A percentile compares a stretch with the other conserved stretches of the same genome.
Conservation (phyloP, 2,329 filamentous ascomycete species). For the Pseudogymnoascus sp. region DNA sequence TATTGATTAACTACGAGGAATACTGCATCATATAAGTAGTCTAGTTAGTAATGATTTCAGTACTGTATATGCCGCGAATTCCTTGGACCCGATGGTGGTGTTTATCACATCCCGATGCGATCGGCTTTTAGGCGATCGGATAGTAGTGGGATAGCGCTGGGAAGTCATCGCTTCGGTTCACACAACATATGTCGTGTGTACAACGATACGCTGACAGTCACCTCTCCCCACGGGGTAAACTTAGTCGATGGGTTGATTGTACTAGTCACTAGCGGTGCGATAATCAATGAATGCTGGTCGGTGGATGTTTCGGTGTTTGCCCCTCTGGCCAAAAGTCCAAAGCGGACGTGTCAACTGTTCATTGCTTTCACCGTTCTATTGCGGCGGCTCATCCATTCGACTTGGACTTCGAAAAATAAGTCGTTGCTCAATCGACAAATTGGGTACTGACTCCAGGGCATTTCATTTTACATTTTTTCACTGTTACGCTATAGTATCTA, state of each 20-base stretch:
- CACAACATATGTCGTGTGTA: background rate
- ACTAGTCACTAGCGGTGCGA: background rate
- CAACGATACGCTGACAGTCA: background rate
- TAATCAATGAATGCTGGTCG: background rate
- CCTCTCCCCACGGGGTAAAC: background rate
- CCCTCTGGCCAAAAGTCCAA: background rate
- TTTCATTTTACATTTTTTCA: background rate
- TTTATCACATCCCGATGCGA: slow-evolving; percentile 1
- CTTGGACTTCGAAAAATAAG: background rate
- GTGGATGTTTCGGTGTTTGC: background rate
- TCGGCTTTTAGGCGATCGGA: slow-evolving; percentile 7
- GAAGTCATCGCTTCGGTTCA: background rate
- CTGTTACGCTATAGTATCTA: background rate
- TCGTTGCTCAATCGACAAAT: background rate
- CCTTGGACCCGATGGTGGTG: background rate
- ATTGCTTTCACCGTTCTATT: no score
- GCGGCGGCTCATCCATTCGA: no score
- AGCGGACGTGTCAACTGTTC: no score
- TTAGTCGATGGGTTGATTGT: background rate
- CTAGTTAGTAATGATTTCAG: background rate
- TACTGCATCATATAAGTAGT: background rate
- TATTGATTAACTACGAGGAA: background rate
- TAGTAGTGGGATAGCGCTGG: background rate
- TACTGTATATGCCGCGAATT: background rate
- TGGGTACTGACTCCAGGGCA: background rate